Evolutionary conservation across 495 filamentous ascomycete genomes (phyloP).

Genomic region (Annulohypoxylon maeteangense): DNA sequence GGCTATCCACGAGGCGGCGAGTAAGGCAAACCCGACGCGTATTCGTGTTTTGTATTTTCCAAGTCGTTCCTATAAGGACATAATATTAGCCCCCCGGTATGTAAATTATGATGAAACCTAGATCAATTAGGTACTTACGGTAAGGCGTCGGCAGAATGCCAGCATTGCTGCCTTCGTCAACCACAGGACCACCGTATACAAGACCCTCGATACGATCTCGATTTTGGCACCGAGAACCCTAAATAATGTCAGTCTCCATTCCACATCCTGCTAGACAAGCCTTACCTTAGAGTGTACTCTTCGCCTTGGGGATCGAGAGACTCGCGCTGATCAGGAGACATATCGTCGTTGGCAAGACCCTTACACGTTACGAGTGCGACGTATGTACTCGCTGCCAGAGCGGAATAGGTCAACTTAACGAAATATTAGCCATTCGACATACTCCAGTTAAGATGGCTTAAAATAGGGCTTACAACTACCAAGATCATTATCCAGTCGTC

Average conservation of each 20-base stretch:
- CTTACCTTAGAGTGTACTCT: slow-evolving; percentile 59
- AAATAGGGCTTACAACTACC: slow-evolving; percentile 56
- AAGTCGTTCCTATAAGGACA: slow-evolving; percentile 51
- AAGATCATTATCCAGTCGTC: slow-evolving; percentile 71
- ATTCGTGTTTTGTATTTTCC: slow-evolving; percentile 60
- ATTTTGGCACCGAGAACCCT: slow-evolving; percentile 64
- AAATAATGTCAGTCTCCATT: background rate
- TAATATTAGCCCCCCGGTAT: background rate
- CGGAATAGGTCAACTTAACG: slow-evolving; percentile 31
- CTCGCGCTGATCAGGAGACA: slow-evolving; percentile 62
- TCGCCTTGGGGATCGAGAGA: slow-evolving; percentile 55
- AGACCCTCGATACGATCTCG: slow-evolving; percentile 66
- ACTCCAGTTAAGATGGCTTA: background rate
- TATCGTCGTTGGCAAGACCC: slow-evolving; percentile 68
- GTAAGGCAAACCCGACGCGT: slow-evolving; percentile 61
- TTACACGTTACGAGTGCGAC: background rate
- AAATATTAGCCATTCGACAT: background rate
- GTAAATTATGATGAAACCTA: background rate
- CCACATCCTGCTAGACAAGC: background rate
- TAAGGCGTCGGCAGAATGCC: slow-evolving; percentile 68
- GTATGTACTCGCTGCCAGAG: slow-evolving; percentile 15
- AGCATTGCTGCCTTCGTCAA: slow-evolving; percentile 68
- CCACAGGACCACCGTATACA: slow-evolving; percentile 67
- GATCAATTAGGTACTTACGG: slow-evolving; percentile 51
- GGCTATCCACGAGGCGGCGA: slow-evolving; percentile 62